phyloP scores from a whole-genome alignment of 768 basidiomycete genomes.

The Rhizopogon vesiculosus region DNA sequence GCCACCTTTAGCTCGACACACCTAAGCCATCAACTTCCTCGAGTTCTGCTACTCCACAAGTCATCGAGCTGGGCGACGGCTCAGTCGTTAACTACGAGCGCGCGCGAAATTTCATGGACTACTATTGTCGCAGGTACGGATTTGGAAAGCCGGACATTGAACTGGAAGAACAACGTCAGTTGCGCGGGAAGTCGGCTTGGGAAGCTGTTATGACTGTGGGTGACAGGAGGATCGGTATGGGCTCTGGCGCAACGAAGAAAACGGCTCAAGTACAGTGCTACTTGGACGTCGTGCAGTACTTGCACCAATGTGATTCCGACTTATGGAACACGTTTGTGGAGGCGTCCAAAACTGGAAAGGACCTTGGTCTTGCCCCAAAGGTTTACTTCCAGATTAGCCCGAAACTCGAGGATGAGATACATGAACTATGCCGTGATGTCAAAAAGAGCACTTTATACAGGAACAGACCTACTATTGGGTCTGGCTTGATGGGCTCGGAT shows the following conservation, averaged over 20 bases:
- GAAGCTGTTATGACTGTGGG: constrained; percentile 74
- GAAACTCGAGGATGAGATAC: constrained; percentile 61
- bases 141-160: constrained; percentile 73
- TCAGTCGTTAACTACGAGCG: constrained; percentile 60
- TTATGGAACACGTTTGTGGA: constrained; percentile 73
- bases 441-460: constrained; percentile 58
- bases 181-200: constrained; percentile 38
- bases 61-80: constrained; percentile 54
- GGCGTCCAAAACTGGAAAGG: constrained; percentile 58
- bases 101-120: constrained; percentile 91
- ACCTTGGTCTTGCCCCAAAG: constrained; percentile 67
- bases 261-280: constrained; percentile 66
- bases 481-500: constrained; percentile 8
- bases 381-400: constrained; percentile 64
- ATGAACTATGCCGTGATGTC: constrained; percentile 66
- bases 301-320: constrained; percentile 76
- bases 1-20: constrained; percentile 21
- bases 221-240: constrained; percentile 79
- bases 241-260: constrained; percentile 66
- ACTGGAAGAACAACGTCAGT: constrained; percentile 35
- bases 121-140: constrained; percentile 77
- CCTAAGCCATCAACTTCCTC: constrained; percentile 14
- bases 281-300: constrained; percentile 83
- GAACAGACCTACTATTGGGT: constrained; percentile 46
- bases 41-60: constrained; percentile 4